Conservation (phyloP, 2,329 filamentous ascomycete genomes). For the Chrysoporthe cubensis region DNA sequence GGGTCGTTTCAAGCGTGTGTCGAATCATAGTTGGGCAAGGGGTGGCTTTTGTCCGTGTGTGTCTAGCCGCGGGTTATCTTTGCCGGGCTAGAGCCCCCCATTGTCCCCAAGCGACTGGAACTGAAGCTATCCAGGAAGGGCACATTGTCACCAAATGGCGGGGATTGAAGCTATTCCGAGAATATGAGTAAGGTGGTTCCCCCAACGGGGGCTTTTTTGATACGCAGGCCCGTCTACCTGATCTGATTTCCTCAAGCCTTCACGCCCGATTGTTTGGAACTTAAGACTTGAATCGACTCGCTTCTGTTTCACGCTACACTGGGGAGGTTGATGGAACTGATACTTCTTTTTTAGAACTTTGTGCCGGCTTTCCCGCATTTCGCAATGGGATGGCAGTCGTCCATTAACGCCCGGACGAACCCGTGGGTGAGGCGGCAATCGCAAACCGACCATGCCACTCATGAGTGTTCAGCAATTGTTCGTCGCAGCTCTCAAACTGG, state of each 20-base stretch:
- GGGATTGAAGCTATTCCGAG: not conserved
- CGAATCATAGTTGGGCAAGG: not conserved
- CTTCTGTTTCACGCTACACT: not conserved
- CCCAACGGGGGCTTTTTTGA: not conserved
- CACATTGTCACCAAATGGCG: not conserved
- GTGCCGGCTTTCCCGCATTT: not conserved
- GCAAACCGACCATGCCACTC: not conserved
- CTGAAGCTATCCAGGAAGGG: not conserved
- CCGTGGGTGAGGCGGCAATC: not conserved
- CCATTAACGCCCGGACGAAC: not conserved
- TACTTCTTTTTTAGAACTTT: not conserved
- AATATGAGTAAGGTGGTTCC: not conserved
- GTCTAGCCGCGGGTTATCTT: not conserved
- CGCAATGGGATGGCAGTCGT: not conserved
- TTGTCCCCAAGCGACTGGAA: not conserved
- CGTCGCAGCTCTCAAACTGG: not conserved
- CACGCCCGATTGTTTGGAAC: not conserved
- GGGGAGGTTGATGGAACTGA: not conserved
- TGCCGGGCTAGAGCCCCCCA: not conserved
- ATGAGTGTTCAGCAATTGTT: not conserved
- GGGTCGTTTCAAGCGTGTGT: conserved; percentile 1
- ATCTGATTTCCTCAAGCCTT: not conserved
- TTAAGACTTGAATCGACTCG: not conserved
- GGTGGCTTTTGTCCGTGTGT: not conserved
- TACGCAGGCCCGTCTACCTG: not conserved